Evolutionary conservation across 116 monocot genomes (phyloP).

Genomic region (Thalassia testudinum): DNA sequence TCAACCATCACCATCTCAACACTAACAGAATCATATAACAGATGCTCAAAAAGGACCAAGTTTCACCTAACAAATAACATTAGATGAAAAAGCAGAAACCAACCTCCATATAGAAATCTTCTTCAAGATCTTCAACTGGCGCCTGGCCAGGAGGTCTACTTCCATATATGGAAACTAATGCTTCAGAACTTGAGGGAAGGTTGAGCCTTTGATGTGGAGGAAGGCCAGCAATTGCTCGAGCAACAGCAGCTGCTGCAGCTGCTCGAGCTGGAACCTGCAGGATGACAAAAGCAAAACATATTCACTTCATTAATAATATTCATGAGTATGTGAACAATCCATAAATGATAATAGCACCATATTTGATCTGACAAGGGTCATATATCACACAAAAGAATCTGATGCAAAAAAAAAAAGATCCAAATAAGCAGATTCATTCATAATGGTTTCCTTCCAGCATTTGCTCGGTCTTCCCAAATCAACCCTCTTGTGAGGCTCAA

Average conservation of each 20-base stretch:
- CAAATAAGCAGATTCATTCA: too few relatives aligned
- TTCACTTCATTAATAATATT: too few relatives aligned
- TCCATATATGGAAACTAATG: slow-evolving; percentile 55
- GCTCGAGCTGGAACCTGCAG: slow-evolving; percentile 87
- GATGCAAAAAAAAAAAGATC: too few relatives aligned
- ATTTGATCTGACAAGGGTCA: too few relatives aligned
- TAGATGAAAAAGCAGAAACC: not conserved
- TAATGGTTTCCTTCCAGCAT: too few relatives aligned
- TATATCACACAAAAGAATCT: too few relatives aligned
- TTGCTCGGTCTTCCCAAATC: too few relatives aligned
- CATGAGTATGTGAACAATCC: too few relatives aligned
- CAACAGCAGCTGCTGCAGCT: slow-evolving; percentile 89
- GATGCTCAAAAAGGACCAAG: not conserved
- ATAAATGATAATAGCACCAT: too few relatives aligned
- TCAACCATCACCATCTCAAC: too few relatives aligned
- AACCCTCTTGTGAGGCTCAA: too few relatives aligned
- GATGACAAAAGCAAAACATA: not conserved
- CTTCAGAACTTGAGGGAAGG: slow-evolving; percentile 68
- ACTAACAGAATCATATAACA: too few relatives aligned
- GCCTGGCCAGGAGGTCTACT: slow-evolving; percentile 23
- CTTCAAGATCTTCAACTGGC: slow-evolving; percentile 58
- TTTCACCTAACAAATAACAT: not conserved
- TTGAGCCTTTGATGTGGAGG: slow-evolving; percentile 71
- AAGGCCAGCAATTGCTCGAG: slow-evolving; percentile 77
- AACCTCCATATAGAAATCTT: slow-evolving; percentile 86